phyloP scores from a whole-genome alignment of 768 basidiomycete species.

The Hortiboletus flavorubellus region DNA sequence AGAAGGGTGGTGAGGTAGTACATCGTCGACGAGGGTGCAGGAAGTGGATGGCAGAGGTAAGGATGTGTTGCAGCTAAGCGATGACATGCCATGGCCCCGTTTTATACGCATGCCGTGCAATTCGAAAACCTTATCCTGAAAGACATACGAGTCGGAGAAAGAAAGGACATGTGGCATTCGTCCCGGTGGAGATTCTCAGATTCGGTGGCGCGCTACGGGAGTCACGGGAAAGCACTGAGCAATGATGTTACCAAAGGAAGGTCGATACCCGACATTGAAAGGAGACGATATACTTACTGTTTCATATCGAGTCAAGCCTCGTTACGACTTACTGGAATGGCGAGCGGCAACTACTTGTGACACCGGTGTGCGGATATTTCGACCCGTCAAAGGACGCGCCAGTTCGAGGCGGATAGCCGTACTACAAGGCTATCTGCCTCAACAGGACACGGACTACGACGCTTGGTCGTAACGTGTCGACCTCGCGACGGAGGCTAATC shows the following conservation, averaged over 20 bases:
- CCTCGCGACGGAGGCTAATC: background rate
- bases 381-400: background rate
- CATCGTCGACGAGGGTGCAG: constrained; percentile 21
- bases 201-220: background rate
- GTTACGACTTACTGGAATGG: background rate
- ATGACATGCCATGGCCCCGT: background rate
- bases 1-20: constrained; percentile 17
- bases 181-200: background rate
- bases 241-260: background rate
- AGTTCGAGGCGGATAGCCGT: background rate
- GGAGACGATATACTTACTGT: background rate
- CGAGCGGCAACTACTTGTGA: background rate
- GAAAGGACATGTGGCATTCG: background rate
- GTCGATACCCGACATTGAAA: background rate
- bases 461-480: background rate
- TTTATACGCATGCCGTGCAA: constrained; percentile 19
- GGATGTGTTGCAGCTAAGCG: background rate
- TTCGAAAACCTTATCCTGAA: background rate
- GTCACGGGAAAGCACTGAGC: background rate
- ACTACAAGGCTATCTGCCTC: too few species aligned
- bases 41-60: background rate
- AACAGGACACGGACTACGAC: background rate
- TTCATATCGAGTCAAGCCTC: too few species aligned
- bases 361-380: background rate
- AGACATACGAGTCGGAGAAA: background rate